Evolutionary conservation across 1,139 yeast species (phyloP).

Genomic region (Meyerozyma sp.): DNA sequence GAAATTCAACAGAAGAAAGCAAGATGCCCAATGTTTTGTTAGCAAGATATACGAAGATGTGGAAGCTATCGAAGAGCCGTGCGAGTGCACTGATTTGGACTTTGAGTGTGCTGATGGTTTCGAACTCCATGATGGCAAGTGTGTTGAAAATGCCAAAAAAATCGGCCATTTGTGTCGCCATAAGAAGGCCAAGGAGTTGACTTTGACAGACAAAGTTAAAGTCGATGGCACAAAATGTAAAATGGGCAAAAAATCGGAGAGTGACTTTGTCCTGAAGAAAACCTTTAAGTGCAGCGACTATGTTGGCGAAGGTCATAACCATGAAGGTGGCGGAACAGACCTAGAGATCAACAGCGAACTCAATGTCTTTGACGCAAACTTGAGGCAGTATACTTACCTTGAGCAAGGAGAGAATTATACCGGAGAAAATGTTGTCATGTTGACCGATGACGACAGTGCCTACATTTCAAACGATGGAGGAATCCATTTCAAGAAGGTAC

Average conservation of each 20-base stretch:
- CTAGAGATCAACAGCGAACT: slow-evolving; percentile 15
- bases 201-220: slow-evolving; percentile 32
- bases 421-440: slow-evolving; percentile 71
- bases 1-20: slow-evolving; percentile 62
- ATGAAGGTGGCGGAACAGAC: slow-evolving; percentile 19
- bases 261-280: slow-evolving; percentile 20
- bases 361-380: slow-evolving; percentile 35
- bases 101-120: slow-evolving; percentile 73
- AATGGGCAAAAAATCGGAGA: slow-evolving; percentile 21
- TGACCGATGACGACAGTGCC: slow-evolving; percentile 46
- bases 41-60: slow-evolving; percentile 57
- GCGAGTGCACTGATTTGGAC: slow-evolving; percentile 62
- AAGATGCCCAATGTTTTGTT: slow-evolving; percentile 64
- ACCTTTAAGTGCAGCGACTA: slow-evolving; percentile 29
- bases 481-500: slow-evolving; percentile 44
- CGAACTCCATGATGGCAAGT: slow-evolving; percentile 34
- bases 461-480: slow-evolving; percentile 83
- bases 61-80: slow-evolving; percentile 48
- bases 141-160: slow-evolving; percentile 46
- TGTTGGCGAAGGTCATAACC: slow-evolving; percentile 19
- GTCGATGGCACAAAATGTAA: slow-evolving; percentile 49
- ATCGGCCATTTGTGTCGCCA: slow-evolving; percentile 23
- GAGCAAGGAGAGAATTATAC: slow-evolving; percentile 31
- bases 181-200: slow-evolving; percentile 16
- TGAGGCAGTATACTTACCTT: slow-evolving; percentile 56